Conservation (phyloP, 2,329 filamentous ascomycete genomes). For the Didymosphaeria variabile region DNA sequence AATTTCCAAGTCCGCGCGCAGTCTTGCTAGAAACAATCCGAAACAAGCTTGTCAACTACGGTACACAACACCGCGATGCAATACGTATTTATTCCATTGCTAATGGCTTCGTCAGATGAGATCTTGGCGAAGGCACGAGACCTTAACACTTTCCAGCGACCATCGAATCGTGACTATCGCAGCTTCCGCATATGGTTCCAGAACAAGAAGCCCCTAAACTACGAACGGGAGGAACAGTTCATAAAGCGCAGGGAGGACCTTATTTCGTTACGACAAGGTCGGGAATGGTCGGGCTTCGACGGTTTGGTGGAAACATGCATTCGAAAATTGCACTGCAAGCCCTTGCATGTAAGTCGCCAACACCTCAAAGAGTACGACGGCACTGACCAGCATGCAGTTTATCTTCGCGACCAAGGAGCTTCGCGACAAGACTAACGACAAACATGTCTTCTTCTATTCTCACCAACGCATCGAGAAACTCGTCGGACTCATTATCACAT, state of each 20-base stretch:
- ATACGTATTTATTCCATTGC: no score
- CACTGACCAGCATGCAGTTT: constrained; percentile 24
- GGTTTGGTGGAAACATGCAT: constrained; percentile 40
- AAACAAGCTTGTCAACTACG: no score
- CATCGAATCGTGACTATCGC: constrained; percentile 8
- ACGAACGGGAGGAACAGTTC: constrained; percentile 30
- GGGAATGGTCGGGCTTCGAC: constrained; percentile 50
- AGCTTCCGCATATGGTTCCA: constrained; percentile 46
- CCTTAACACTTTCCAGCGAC: no score
- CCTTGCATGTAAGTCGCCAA: constrained; percentile 33
- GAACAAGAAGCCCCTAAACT: constrained; percentile 35
- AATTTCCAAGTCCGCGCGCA: no score
- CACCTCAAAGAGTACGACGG: neutral
- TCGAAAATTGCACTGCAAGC: constrained; percentile 24
- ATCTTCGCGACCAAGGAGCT: constrained; percentile 46
- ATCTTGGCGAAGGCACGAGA: no score
- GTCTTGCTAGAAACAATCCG: no score
- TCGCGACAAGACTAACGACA: constrained; percentile 38
- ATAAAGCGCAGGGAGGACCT: constrained; percentile 49
- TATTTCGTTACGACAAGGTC: constrained; percentile 41
- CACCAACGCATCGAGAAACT: constrained; percentile 41
- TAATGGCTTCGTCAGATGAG: no score
- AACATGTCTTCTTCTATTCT: constrained; percentile 42
- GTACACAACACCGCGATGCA: no score
- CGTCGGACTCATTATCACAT: constrained; percentile 48